Percentiles rank a stretch among this genome's conserved stretches.
These are phyloP conservation scores for Candida tropicalis DNA, from an alignment of 1,139 yeast species.

Conservation along the genomic window DNA sequence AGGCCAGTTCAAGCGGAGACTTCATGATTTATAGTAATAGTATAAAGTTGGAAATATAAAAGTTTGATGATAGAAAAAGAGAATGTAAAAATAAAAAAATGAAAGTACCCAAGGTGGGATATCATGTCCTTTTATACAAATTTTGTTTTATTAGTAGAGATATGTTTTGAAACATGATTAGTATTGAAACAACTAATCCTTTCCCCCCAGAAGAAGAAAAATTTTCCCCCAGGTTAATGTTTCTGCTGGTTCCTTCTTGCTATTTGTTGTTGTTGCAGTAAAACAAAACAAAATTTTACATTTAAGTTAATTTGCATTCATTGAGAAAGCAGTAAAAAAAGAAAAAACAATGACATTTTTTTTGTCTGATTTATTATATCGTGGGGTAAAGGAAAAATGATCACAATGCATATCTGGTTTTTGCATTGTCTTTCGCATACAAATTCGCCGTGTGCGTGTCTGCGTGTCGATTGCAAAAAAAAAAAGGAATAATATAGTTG, in stretches of 20 bases:
- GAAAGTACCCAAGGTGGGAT: not conserved
- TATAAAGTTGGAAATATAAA: not conserved
- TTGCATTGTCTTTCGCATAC: not conserved
- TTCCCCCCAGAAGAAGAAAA: not conserved
- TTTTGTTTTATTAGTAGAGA: not conserved
- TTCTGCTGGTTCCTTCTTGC: too few relatives aligned
- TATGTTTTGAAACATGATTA: not conserved
- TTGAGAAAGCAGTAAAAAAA: too few relatives aligned
- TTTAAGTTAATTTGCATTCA: too few relatives aligned
- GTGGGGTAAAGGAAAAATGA: not conserved
- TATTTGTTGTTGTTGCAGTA: too few relatives aligned
- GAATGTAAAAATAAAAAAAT: not conserved
- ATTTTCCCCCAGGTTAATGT: not conserved
- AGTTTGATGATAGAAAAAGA: not conserved
- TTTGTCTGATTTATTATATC: too few relatives aligned
- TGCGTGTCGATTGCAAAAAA: conserved; percentile 1
- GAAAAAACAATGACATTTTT: too few relatives aligned
- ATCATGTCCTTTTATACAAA: not conserved
- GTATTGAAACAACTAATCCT: not conserved
- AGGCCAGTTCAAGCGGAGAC: conserved; percentile 14
- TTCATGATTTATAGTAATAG: conserved; percentile 13
- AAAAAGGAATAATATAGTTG: not conserved
- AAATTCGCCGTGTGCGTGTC: not conserved
- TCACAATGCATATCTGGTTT: not conserved
- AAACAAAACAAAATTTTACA: too few relatives aligned